Evolutionary conservation across 345 rosid species (phyloP).

Genomic region (Bruguiera sexangula): DNA sequence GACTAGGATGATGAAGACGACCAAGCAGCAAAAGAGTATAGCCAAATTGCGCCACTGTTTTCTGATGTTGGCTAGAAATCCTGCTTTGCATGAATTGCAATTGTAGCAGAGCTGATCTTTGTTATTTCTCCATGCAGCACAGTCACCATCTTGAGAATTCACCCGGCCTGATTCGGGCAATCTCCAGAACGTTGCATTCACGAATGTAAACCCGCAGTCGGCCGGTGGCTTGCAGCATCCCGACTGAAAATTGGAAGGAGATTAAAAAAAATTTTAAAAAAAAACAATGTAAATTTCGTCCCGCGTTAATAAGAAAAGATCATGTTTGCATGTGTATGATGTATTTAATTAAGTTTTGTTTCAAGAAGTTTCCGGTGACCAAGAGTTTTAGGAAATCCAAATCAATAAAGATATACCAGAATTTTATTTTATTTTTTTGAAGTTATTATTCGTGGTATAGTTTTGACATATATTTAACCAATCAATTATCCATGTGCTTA

Average conservation of each 20-base stretch:
- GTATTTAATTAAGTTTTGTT: no score
- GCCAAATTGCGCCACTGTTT: slow-evolving; percentile 27
- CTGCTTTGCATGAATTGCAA: slow-evolving; percentile 45
- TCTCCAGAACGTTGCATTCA: slow-evolving; percentile 16
- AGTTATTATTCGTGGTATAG: no score
- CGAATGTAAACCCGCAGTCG: slow-evolving; percentile 24
- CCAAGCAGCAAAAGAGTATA: slow-evolving; percentile 11
- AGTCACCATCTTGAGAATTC: slow-evolving; percentile 14
- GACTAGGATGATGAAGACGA: slow-evolving; percentile 18
- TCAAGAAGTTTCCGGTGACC: no score
- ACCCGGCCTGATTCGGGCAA: slow-evolving; percentile 5
- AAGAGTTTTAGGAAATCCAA: no score
- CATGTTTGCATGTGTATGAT: no score
- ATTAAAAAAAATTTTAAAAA: no score
- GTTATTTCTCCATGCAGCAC: slow-evolving; percentile 37
- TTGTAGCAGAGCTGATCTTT: slow-evolving; percentile 33
- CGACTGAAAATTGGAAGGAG: slow-evolving; percentile 15
- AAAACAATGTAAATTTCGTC: no score
- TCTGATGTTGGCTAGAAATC: slow-evolving; percentile 34
- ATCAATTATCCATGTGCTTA: background rate
- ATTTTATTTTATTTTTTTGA: no score
- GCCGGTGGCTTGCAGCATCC: slow-evolving; percentile 49
- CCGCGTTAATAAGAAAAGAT: no score
- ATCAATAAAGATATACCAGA: no score
- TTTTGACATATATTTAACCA: background rate